These are phyloP conservation scores for Penicillium pancosmium DNA, from an alignment of 495 filamentous ascomycete genomes.

Conservation along the genomic window DNA sequence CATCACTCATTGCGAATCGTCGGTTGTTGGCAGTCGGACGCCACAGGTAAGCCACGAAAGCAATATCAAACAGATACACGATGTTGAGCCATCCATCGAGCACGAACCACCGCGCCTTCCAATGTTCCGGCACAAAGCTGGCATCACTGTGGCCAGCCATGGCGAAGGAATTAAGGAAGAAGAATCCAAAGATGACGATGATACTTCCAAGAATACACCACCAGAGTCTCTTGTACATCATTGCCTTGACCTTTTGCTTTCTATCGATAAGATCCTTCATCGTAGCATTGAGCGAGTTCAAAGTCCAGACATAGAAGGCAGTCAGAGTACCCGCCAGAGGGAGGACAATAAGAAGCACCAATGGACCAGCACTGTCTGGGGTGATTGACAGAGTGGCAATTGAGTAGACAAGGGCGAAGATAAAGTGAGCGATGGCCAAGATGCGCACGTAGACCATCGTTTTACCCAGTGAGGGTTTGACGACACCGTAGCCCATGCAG, in stretches of 20 bases:
- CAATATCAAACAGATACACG: conserved; percentile 91
- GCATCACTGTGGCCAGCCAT: conserved; percentile 82
- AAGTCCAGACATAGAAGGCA: conserved; percentile 98
- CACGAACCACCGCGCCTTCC: conserved; percentile 96
- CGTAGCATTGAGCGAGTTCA: conserved; percentile 90
- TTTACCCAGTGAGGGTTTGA: conserved; percentile 89
- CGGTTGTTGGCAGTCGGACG: conserved; percentile 95
- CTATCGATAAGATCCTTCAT: conserved; percentile 94
- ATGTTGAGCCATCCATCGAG: conserved; percentile 97
- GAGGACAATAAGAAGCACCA: conserved; percentile 93
- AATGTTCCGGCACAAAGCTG: conserved; percentile 92
- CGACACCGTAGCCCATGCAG: conserved; percentile 99
- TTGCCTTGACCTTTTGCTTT: conserved; percentile 89
- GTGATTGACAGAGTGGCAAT: conserved; percentile 87
- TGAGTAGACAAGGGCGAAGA: conserved; percentile 93
- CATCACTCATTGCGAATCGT: conserved; percentile 98
- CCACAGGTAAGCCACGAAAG: conserved; percentile 96
- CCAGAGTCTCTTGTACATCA: conserved; percentile 99
- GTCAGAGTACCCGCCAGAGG: conserved; percentile 91
- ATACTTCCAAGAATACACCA: conserved; percentile 94
- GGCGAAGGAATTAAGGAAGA: conserved; percentile 91
- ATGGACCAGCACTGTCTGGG: conserved; percentile 70
- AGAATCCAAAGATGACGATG: conserved; percentile 94
- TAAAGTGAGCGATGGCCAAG: conserved; percentile 87
- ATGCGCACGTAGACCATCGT: conserved; percentile 95